These are phyloP conservation scores for Athelia psychrophila DNA, from an alignment of 1,284 basidiomycete species.

Conservation along the genomic window DNA sequence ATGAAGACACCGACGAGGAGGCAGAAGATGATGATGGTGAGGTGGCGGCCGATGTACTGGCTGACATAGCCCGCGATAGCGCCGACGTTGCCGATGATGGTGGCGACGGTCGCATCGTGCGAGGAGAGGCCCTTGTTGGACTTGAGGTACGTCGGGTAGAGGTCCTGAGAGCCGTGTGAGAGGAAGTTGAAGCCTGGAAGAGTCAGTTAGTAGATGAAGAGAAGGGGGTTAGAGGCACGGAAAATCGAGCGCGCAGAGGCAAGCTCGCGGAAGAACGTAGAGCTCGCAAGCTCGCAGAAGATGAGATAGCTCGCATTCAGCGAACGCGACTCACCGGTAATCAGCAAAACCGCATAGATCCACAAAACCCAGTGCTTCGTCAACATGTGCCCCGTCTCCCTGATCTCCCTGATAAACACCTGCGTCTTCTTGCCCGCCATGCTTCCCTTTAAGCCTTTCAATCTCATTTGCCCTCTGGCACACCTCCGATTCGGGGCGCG, in stretches of 20 bases:
- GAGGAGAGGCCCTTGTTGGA: constrained; percentile 54
- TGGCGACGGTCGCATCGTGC: constrained; percentile 75
- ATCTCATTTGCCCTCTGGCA: constrained; percentile 64
- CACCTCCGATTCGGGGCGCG: constrained; percentile 81
- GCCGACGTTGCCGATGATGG: constrained; percentile 90
- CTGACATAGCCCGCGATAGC: constrained; percentile 73
- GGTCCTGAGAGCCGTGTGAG: constrained; percentile 84
- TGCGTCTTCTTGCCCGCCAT: constrained; percentile 54
- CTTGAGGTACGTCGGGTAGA: constrained; percentile 81
- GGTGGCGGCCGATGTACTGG: constrained; percentile 85
- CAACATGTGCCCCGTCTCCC: constrained; percentile 63
- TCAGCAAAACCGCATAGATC: constrained; percentile 80
- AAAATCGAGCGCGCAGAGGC: too few species aligned
- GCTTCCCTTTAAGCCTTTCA: constrained; percentile 38
- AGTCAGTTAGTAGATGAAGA: constrained; percentile 2
- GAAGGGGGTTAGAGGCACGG: too few species aligned
- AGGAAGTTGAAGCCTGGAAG: constrained; percentile 85
- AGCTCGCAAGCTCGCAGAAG: too few species aligned
- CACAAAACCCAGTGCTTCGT: constrained; percentile 83
- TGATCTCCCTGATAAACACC: constrained; percentile 75
- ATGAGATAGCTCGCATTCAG: too few species aligned
- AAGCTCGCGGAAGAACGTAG: too few species aligned
- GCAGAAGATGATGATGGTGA: constrained; percentile 64
- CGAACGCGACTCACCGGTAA: constrained; percentile 57
- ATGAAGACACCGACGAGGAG: constrained; percentile 43